Percentiles rank a stretch among this genome's conserved stretches.
Conservation (phyloP, 257 asterid species). For the Gardenia jasminoides region DNA sequence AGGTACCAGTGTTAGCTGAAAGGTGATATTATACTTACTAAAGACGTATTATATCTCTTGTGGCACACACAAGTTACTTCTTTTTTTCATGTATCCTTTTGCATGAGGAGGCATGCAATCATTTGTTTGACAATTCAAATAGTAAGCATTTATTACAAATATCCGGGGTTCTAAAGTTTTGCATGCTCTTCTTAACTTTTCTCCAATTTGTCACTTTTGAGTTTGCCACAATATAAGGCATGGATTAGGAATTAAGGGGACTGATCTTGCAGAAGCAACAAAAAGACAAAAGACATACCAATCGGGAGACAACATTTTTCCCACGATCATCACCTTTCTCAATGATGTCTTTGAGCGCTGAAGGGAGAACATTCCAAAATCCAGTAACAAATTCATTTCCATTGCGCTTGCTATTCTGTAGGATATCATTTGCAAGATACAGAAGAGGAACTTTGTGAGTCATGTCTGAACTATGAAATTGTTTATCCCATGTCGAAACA, state of each 20-base stretch:
- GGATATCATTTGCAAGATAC: conserved; percentile 88
- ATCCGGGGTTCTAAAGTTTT: neutral
- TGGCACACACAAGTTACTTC: neutral
- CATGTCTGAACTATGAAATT: conserved; percentile 67
- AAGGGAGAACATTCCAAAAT: conserved; percentile 96
- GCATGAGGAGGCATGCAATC: neutral
- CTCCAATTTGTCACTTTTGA: neutral
- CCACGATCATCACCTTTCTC: conserved; percentile 74
- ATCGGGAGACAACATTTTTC: conserved; percentile 65
- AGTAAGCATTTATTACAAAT: neutral
- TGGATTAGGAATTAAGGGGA: neutral
- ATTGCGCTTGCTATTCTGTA: conserved; percentile 89
- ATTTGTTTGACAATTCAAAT: neutral
- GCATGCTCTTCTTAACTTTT: too few species aligned
- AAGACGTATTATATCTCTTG: neutral
- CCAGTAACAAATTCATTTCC: conserved; percentile 87
- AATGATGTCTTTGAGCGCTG: conserved; percentile 68
- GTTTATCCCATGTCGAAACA: conserved; percentile 87
- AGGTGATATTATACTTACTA: neutral
- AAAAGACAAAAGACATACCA: conserved; percentile 50
- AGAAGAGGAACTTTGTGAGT: conserved; percentile 75
- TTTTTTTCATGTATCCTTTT: neutral
- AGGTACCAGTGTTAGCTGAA: neutral
- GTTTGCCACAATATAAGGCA: neutral
- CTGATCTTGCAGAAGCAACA: neutral